Base-by-base conservation (phyloP, 73 alveolate species). In the Strombidium stylifer region DNA sequence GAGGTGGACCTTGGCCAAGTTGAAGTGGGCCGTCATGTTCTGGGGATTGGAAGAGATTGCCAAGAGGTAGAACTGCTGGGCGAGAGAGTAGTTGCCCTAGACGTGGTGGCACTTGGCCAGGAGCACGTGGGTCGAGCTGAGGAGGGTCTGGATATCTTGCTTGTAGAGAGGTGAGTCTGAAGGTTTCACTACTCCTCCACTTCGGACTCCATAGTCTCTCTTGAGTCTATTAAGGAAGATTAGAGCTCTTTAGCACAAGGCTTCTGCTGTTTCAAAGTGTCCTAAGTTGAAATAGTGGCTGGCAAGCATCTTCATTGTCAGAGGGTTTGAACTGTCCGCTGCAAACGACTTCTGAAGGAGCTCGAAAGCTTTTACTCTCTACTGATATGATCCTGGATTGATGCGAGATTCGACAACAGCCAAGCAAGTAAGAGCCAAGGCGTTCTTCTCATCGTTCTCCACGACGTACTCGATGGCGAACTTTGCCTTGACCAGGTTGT, bases 211-310 rank as follows among this genome's bases (percentile, higher is more conserved):
- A n/a, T n/a, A n/a, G n/a, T n/a, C n/a, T n/a, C n/a, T n/a, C n/a
- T n/a, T 37, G 28, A 4, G 42, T 23, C 74, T 40, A 6, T 60
- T 60, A 5, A 60, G 32, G 19, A 41, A 40, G 28, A 40, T 60
- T 37, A 60, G 46, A 8, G 37, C 74, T 32, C 42, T 37, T 12
- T 6, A 16, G 35, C 74, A 60, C 47, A 60, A 3, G 24, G 37
- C 5, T 1, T 15, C 1, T 20, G 61, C 58, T 40, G 27, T 30
- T 0, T 67, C 64, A 36, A 27, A 54, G 35, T 31, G 30, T 23
- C 50, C 54, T 28, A 41, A 20, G 24, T 36, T 31, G 55, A 82
- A 75, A 65, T 53, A 82, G 65, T 76, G 82, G 55, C 69, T 72
- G 0, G 89, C 86, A 58, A 82, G 14, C 44, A 47, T 55, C 53